Base-by-base conservation (phyloP, 106 monocot genomes). In the Gastrodia elata region DNA sequence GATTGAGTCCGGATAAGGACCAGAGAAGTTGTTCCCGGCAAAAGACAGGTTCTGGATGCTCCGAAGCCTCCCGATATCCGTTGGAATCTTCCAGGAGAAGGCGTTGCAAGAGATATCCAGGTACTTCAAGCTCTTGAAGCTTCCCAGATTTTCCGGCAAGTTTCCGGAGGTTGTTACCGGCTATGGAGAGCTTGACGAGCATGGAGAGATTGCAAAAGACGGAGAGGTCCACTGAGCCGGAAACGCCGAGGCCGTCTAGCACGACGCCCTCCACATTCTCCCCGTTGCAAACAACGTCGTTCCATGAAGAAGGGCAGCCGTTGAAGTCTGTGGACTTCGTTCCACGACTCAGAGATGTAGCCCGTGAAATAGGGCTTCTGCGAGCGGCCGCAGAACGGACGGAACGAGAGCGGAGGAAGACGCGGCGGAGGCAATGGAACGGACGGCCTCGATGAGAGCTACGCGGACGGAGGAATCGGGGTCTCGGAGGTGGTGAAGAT, bases 271-370 rank as follows among this genome's bases (percentile, higher is more conserved):
- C 92, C 20, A 97, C 88, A 26, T 80, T 77, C 8, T 70, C 90
- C 8, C 84, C 90, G 34, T 74, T 84, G 71, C 97, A 97, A 25
- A 97, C 84, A 48, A 97, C 82, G 49, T 93, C 97, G 33, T 93
- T 97, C 97, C 97, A 97, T 2, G 93, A 93, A 1, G 93, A 81
- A 3, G 97, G 97, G 82, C 97, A 97, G 70, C 97, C 97, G 49
- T 93, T 85, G 82, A 87, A 93, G 55, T 97, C 93, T 38, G 93
- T 82, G 6, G 97, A 90, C 67, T 71, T 97, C 97, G 41, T 87
- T 93, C 97, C 97, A 97, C 0, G 97, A 97, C 24, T 86, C 88
- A 9, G 74, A 24, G 64, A 97, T 79, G 80, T 86, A 97, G 18
- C 97, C 97, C 2, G 84, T 83, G 5, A 93, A 93, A 52, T 97